Percentiles rank a stretch among this genome's conserved stretches.
Conservation (phyloP, 306 rosid genomes). For the Dryas octopetala region DNA sequence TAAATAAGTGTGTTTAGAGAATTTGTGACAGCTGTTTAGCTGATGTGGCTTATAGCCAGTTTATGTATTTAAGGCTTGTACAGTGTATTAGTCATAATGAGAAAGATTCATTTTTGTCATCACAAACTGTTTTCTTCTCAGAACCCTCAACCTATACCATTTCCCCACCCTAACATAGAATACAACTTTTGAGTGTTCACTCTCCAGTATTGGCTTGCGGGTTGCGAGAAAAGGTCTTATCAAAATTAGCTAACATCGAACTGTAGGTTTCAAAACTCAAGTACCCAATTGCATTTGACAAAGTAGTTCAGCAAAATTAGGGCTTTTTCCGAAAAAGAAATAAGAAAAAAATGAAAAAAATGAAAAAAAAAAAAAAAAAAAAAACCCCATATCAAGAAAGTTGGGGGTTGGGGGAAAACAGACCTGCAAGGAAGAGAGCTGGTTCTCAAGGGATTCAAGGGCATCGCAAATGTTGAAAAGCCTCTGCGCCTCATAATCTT, state of each 20-base stretch:
- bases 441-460: slow-evolving; percentile 80
- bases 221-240: not conserved
- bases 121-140: no score
- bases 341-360: not conserved
- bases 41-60: no score
- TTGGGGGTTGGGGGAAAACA: slow-evolving; percentile 8
- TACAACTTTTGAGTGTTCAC: not conserved
- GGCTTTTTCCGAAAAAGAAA: not conserved
- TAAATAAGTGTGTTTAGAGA: no score
- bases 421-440: slow-evolving; percentile 86
- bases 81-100: no score
- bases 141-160: no score
- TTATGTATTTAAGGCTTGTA: no score
- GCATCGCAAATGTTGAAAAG: slow-evolving; percentile 81
- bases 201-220: not conserved
- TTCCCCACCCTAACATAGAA: not conserved
- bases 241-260: not conserved
- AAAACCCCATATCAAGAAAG: slow-evolving; percentile 13
- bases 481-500: slow-evolving; percentile 48
- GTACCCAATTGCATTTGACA: slow-evolving; percentile 5
- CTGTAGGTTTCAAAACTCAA: not conserved
- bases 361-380: not conserved
- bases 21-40: no score
- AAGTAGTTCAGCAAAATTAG: not conserved
- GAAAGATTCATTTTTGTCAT: no score